Evolutionary conservation across 2,329 filamentous ascomycete species (phyloP), one percentile per base, ranked within the genome.

Genomic region (Fusarium sp.): DNA sequence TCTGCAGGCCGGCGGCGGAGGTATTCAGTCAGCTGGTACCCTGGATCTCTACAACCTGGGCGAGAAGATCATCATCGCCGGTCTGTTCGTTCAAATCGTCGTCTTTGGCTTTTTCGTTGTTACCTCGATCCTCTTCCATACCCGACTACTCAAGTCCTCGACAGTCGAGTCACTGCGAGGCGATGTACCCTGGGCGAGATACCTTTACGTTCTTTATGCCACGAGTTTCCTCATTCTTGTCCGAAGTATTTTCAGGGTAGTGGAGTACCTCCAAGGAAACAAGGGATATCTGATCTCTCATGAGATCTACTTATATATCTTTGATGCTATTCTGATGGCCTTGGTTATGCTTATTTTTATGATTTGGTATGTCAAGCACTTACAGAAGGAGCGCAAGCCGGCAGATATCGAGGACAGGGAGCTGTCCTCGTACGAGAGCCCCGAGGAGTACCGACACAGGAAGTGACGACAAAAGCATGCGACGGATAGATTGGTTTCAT

Each of bases 41-140:
- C 5, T 66, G n/a, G 39, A 66, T 0, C 23, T 66, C 0, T 66
- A 66, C 16, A 16, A 66, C 3, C 7, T 66, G 8, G 64, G 64
- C 3, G 64, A 66, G 15, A 66, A 66, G 35, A 41, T 66, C 19
- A 66, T 66, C 2, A 27, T 66, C 7, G 64, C 64, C 1, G 64
- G 64, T 33, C 25, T 66, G 0, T 33, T 66, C 1, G 62, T 66
- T 4, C 64, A 66, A 10, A 66, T 66, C 0, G 52, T 66, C 1
- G 18, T 66, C 3, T 66, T 66, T 18, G 64, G 64, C 3, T 66
- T 66, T 9, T 66, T 66, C 18, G 64, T 66, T 4, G 9, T 66
- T 5, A 66, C 62, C 1, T 66, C 64, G 2, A 37, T 66, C 8
- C 23, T 66, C 6, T 66, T 66, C 8, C 64, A 66, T 35, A n/a